These are phyloP conservation scores for Millerago galiae DNA, from an alignment of 805 yeast genomes.

Conservation along the genomic window DNA sequence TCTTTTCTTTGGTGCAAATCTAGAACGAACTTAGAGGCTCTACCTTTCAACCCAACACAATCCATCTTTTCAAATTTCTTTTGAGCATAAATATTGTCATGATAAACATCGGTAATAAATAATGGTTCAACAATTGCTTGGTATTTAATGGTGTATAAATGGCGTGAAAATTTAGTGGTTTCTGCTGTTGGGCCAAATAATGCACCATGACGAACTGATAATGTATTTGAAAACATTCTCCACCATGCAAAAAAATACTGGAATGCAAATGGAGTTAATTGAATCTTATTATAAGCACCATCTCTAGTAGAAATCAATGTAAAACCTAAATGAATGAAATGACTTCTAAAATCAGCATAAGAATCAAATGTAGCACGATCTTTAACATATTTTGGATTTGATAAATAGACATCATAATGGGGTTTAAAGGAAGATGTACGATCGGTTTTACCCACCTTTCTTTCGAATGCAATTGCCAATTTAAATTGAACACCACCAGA, in stretches of 20 bases:
- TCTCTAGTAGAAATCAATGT: conserved; percentile 38
- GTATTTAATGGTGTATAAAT: conserved; percentile 73
- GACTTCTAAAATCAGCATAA: conserved; percentile 71
- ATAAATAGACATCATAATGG: conserved; percentile 52
- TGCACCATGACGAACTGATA: conserved; percentile 73
- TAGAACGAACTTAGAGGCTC: conserved; percentile 46
- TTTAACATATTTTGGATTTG: conserved; percentile 47
- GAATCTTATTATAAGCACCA: conserved; percentile 60
- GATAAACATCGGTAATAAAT: conserved; percentile 66
- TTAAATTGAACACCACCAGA: conserved; percentile 56
- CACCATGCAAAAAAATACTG: conserved; percentile 79
- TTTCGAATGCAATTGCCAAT: conserved; percentile 53
- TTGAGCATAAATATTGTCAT: conserved; percentile 38
- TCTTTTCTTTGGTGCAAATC: conserved; percentile 65
- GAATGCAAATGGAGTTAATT: conserved; percentile 66
- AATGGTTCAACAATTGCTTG: conserved; percentile 67
- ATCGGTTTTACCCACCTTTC: conserved; percentile 28
- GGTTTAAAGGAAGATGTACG: conserved; percentile 45
- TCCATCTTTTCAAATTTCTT: conserved; percentile 35
- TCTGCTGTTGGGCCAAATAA: conserved; percentile 53
- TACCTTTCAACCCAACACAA: conserved; percentile 65
- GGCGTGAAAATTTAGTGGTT: conserved; percentile 66
- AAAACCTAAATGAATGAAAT: conserved; percentile 70
- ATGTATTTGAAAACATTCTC: conserved; percentile 71
- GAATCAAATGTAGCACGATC: conserved; percentile 64